Base-by-base conservation (phyloP, 352 stramenopile species). In the Saprolegnia diclina region DNA sequence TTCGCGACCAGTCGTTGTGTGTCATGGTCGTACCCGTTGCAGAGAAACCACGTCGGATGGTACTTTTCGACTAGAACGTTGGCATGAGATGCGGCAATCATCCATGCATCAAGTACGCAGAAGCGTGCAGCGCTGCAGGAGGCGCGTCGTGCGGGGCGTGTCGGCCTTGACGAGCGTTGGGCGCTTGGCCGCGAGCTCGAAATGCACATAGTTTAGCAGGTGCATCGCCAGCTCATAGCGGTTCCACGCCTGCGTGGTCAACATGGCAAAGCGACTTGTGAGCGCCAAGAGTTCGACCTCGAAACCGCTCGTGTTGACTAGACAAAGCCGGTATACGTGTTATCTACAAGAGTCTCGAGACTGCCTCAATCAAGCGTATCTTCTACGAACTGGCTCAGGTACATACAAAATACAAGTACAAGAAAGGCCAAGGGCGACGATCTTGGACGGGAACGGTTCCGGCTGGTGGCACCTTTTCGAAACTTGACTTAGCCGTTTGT, bases 31-130 rank as follows among this genome's bases (percentile, higher is more conserved):
- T 68, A 68, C 62, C 61, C 61, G 22, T 67, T 67, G 61, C 48
- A 67, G 61, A 67, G 61, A 26, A 54, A 68, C 62, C 62, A 68
- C 22, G 62, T 68, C 29, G 62, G 62, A 57, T 68, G 62, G 22
- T 68, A 68, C 50, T 68, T 68, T 59, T 68, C 62, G 10, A 59
- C 62, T 68, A 68, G 3, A 48, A 48, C 3, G 13, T 48, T 1
- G 13, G 11, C 42, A 48, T 14, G 42, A 35, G 29, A 35, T 35
- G 29, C 29, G 13, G 42, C 42, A 48, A 64, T 11, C 11, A 16
- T 22, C 9, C n/a, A 35, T 38, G 7, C 37, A 21, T 38, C 0
- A 4, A 61, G 53, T 61, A 18, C 14, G 19, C 6, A 68, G n/a
- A 11, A 68, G 62, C 9, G 62, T 56, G 50, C 62, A 68, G 29